Conservation (phyloP, 352 stramenopile species). For the Pythium biforme region DNA sequence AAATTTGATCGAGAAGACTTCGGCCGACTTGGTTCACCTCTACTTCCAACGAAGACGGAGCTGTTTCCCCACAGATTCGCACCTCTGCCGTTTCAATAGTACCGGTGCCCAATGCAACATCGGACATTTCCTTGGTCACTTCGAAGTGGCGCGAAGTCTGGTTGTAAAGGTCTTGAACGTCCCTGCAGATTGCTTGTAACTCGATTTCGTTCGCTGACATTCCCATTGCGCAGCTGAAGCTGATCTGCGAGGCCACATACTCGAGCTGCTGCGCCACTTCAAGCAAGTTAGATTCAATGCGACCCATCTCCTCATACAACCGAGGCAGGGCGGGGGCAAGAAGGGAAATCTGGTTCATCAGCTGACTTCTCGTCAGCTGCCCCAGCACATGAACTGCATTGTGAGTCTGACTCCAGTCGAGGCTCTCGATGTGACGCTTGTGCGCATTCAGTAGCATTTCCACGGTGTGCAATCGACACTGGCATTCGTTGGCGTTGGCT, state of each 20-base stretch:
- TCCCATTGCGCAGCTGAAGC: constrained; percentile 16
- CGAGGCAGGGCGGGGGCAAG: constrained; percentile 8
- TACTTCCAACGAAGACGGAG: background rate
- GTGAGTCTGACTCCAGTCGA: constrained; percentile 7
- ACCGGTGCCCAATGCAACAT: constrained; percentile 15
- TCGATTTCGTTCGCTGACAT: constrained; percentile 15
- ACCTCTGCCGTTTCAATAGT: constrained; percentile 13
- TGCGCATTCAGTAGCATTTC: constrained; percentile 2
- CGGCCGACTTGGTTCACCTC: constrained; percentile 20
- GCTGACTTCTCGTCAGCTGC: constrained; percentile 1
- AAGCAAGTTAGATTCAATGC: constrained; percentile 14
- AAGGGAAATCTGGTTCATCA: constrained; percentile 2
- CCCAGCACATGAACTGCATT: background rate
- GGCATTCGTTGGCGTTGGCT: background rate
- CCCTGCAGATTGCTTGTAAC: constrained; percentile 12
- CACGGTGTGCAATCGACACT: background rate
- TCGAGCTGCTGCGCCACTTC: constrained; percentile 29
- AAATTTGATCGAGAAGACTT: background rate
- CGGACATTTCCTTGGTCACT: constrained; percentile 5
- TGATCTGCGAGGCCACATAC: constrained; percentile 25
- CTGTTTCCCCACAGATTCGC: background rate
- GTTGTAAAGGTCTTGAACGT: constrained; percentile 24
- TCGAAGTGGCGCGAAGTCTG: constrained; percentile 15
- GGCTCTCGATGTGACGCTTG: constrained; percentile 8
- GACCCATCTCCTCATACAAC: constrained; percentile 15